phyloP scores from a whole-genome alignment of 1,139 yeast species.

The Hyphopichia khmerensis region DNA sequence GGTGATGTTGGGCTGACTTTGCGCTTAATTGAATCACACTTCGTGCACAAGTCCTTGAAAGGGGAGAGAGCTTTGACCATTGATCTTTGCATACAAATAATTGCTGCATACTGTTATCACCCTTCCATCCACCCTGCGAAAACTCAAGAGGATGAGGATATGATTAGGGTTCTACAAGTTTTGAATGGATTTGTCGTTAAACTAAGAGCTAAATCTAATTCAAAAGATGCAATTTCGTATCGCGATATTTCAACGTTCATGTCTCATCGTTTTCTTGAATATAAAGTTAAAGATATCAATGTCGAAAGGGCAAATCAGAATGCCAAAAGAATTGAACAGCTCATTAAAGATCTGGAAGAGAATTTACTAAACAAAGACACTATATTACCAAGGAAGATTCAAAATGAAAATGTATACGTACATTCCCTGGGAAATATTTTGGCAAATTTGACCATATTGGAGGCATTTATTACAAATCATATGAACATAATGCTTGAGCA shows the following conservation, averaged over 20 bases:
- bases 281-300: constrained; percentile 21
- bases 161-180: constrained; percentile 33
- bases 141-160: constrained; percentile 19
- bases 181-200: constrained; percentile 25
- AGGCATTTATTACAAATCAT: constrained; percentile 24
- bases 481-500: constrained; percentile 20
- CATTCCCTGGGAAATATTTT: constrained; percentile 32
- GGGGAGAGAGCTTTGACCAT: constrained; percentile 36
- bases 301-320: constrained; percentile 13
- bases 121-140: constrained; percentile 3
- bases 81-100: constrained; percentile 31
- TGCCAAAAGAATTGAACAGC: constrained; percentile 11
- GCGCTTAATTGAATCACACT: constrained; percentile 37
- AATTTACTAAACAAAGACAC: constrained; percentile 8
- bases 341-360: constrained; percentile 13
- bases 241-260: constrained; percentile 31
- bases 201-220: constrained; percentile 2
- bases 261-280: constrained; percentile 29
- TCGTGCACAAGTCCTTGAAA: constrained; percentile 27
- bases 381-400: constrained; percentile 16
- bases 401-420: constrained; percentile 20
- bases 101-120: constrained; percentile 39
- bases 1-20: constrained; percentile 42
- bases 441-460: constrained; percentile 27
- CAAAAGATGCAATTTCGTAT: constrained; percentile 10